Evolutionary conservation across 768 basidiomycete genomes (phyloP).

Genomic region (Psilocybe sp.): DNA sequence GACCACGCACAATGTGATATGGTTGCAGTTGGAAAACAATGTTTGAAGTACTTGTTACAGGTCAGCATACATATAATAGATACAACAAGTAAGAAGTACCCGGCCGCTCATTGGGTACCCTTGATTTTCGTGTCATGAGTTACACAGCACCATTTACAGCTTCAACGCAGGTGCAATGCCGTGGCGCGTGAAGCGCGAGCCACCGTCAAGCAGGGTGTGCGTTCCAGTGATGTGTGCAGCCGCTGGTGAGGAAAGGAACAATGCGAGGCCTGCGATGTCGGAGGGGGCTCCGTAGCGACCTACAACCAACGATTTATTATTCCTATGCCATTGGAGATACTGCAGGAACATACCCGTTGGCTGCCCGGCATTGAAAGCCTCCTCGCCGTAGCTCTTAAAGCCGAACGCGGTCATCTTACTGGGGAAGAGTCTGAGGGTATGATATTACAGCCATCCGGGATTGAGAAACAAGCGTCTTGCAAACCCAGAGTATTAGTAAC

Average conservation of each 20-base stretch:
- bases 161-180: conserved; percentile 28
- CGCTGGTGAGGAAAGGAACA: conserved; percentile 71
- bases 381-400: conserved; percentile 52
- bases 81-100: no score
- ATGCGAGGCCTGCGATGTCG: conserved; percentile 69
- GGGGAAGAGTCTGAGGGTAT: conserved; percentile 50
- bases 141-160: conserved; percentile 20
- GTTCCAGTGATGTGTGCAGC: conserved; percentile 73
- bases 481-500: neutral
- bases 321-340: neutral
- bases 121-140: neutral
- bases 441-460: neutral
- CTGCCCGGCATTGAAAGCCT: conserved; percentile 48
- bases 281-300: conserved; percentile 63
- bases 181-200: conserved; percentile 34
- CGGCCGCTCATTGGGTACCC: no score
- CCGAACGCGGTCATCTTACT: conserved; percentile 84
- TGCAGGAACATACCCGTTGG: conserved; percentile 54
- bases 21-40: no score
- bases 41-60: no score
- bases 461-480: neutral
- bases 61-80: no score
- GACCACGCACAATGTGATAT: no score
- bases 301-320: conserved; percentile 19
- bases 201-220: conserved; percentile 73